Evolutionary conservation across 331 rosid species (phyloP), one percentile per base, ranked within the genome.

Genomic region (Rhamnella rubrinervis): DNA sequence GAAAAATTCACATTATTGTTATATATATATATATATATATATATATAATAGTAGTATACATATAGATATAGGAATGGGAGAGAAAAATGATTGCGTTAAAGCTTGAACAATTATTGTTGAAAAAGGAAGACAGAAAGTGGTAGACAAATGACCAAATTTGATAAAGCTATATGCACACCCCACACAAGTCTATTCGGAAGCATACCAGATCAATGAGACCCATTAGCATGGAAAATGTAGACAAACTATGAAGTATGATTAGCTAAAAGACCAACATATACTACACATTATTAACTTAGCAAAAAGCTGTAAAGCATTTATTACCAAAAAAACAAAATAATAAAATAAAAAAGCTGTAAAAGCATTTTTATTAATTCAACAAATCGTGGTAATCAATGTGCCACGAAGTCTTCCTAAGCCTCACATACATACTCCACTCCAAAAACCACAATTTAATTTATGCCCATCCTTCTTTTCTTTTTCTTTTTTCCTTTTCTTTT

Each of bases 371-470:
- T 11, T 52, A 40, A 18, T 55, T 40, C 57, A 63, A 72, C 23
- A n/a, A n/a, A 23, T 19, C 38, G 68, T 23, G 70, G 49, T 26
- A 7, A 17, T 64, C 50, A n/a, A 46, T 63, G 55, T 55, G 55
- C 71, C 65, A 55, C 71, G 65, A n/a, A 40, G 70, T 55, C 65
- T 55, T 55, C 20, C 41, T 21, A 18, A 35, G 25, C 57, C 57
- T 41, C 28, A 67, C 20, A 51, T 3, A 12, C 23, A 65, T 8
- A 11, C 40, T 31, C 5, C 4, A 31, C 35, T 3, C 35, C 35
- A 31, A 2, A 28, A 52, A 66, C 16, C 13, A 35, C 35, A 67
- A 67, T 9, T 14, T 9, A 9, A 11, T 44, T 18, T 53, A 2
- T 3, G 8, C 19, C 52, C 28, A 12, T 0, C 49, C 20, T 50